Base-by-base conservation (phyloP, 306 rosid genomes). In the Vachellia pachyceras region DNA sequence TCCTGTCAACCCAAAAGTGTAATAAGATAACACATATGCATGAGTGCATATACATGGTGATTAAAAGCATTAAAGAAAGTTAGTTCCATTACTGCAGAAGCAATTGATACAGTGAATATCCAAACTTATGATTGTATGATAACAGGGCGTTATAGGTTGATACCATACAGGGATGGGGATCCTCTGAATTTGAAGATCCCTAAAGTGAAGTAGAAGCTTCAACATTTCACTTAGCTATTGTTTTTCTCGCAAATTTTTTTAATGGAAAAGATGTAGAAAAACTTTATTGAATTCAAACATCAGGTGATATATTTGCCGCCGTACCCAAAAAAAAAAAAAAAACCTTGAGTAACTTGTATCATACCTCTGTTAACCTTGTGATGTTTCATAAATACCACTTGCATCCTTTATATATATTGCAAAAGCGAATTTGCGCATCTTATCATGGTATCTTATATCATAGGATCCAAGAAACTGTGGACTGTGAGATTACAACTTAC, bases 1-100 rank as follows among this genome's bases (percentile, higher is more conserved):
- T 91, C 98, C 97, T 95, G 87, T 37, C 83, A 87, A 54, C 80
- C 73, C 82, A 80, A 76, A 61, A 69, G 12, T 63, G 63, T 69
- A 60, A 76, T n/a, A 25, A 72, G 35, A 66, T 63, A 66, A 76
- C 61, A 73, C 6, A 69, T 35, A 69, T 0, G 79, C 61, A 72
- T 23, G 66, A 18, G 39, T 50, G 49, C 42, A 46, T 6, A n/a
- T 75, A 82, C 49, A 40, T 37, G 22, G 66, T 40, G 23, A 50
- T 69, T 49, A 60, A 47, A 79, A 40, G 65, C 20, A 68, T 76
- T 65, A 71, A 37, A 64, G 33, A 74, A n/a, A 74, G 54, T 20
- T n/a, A 41, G 20, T 68, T n/a, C 17, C 52, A 11, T 41, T 18
- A 68, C 52, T 5, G n/a, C n/a, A 10, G 14, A 41, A 10, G 52